phyloP scores from a whole-genome alignment of 352 stramenopile species.

The Pythium dissotocum region DNA sequence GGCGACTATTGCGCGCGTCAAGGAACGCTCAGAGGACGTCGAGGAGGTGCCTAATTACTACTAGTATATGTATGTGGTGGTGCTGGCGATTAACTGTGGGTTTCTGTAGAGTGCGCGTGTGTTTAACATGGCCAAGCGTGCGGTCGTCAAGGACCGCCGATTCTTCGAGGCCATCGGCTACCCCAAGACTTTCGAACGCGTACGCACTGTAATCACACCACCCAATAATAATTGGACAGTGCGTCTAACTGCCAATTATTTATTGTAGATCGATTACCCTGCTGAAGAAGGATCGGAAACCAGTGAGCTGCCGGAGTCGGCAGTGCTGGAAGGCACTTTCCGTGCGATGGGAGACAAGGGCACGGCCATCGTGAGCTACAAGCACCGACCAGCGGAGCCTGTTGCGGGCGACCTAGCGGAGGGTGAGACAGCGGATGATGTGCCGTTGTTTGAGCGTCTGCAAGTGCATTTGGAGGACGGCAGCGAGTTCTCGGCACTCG shows the following conservation, averaged over 20 bases:
- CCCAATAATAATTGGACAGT: no score
- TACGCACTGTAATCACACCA: conserved; percentile 3
- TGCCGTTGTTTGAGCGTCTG: conserved; percentile 57
- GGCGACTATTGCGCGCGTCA: conserved; percentile 58
- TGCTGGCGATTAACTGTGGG: no score
- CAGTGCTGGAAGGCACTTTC: conserved; percentile 44
- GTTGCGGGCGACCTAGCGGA: conserved; percentile 6
- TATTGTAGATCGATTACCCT: conserved; percentile 1
- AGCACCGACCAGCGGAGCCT: conserved; percentile 36
- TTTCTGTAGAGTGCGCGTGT: conserved; percentile 45
- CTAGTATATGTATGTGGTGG: no score
- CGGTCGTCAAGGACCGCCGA: conserved; percentile 70
- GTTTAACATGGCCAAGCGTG: conserved; percentile 77
- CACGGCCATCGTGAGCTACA: conserved; percentile 51
- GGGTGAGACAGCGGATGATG: conserved; percentile 31
- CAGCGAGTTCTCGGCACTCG: conserved; percentile 57
- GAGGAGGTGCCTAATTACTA: conserved; percentile 33
- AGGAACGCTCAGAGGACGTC: conserved; percentile 48
- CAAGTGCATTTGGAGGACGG: conserved; percentile 48
- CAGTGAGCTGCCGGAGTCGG: neutral
- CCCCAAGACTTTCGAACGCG: conserved; percentile 64
- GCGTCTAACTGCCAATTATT: neutral
- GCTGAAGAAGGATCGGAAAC: conserved; percentile 4
- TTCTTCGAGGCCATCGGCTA: conserved; percentile 76
- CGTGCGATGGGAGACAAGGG: conserved; percentile 58